phyloP scores from a whole-genome alignment of 257 asterid genomes.

The Solanum peruvianum region DNA sequence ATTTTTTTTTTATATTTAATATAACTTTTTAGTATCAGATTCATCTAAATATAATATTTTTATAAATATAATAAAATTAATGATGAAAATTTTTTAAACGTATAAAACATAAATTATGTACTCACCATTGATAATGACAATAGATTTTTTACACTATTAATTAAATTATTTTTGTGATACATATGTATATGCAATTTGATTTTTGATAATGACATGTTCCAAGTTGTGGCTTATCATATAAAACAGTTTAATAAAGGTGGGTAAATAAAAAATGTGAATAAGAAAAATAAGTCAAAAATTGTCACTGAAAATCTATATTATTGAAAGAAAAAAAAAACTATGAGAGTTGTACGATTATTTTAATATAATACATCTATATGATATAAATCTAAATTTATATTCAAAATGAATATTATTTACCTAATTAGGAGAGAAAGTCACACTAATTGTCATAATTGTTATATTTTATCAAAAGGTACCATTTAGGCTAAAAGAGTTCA shows the following conservation, averaged over 20 bases:
- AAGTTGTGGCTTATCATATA: neutral
- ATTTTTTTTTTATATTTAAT: neutral
- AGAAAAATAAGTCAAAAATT: neutral
- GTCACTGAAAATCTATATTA: neutral
- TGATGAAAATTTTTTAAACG: neutral
- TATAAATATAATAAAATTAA: neutral
- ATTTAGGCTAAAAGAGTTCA: neutral
- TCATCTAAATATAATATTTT: neutral
- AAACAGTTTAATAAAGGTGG: neutral
- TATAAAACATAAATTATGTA: neutral
- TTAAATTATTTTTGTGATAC: neutral
- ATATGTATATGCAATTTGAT: neutral
- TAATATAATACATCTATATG: too few species aligned
- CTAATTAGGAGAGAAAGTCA: too few species aligned
- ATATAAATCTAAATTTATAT: neutral
- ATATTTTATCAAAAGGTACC: neutral
- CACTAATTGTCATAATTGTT: neutral
- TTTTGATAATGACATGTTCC: neutral
- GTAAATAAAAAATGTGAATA: neutral
- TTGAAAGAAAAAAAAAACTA: too few species aligned
- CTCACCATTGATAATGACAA: neutral
- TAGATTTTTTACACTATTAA: neutral
- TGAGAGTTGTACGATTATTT: neutral
- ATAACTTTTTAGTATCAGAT: neutral
- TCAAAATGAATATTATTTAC: neutral